A percentile compares a stretch with the other conserved stretches of the same genome.
These are phyloP conservation scores for Malassezia sp. DNA, from an alignment of 1,284 basidiomycete species.

Conservation along the genomic window DNA sequence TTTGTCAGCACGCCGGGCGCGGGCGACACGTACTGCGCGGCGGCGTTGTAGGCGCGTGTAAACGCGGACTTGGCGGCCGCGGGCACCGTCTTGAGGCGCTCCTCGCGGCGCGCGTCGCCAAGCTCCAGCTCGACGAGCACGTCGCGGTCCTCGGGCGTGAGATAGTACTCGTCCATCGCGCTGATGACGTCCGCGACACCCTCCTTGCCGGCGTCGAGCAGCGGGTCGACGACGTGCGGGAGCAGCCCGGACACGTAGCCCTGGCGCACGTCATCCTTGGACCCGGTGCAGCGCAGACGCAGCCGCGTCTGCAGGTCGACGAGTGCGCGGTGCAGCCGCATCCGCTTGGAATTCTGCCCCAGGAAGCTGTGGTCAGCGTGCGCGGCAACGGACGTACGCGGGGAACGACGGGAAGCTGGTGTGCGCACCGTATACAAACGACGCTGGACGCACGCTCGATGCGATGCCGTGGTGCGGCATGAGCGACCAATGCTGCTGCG, in stretches of 20 bases:
- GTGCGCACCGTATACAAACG: conserved; percentile 27
- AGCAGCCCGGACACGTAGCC: conserved; percentile 78
- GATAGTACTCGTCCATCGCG: conserved; percentile 84
- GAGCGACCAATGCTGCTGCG: conserved; percentile 85
- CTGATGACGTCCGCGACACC: conserved; percentile 71
- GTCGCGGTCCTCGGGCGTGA: conserved; percentile 92
- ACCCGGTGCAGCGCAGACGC: conserved; percentile 80
- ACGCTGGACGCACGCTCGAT: conserved; percentile 60
- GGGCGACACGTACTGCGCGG: conserved; percentile 7
- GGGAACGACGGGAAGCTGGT: conserved; percentile 34
- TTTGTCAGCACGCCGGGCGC: neutral
- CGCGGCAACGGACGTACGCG: neutral
- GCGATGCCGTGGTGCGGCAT: conserved; percentile 87
- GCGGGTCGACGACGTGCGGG: conserved; percentile 64
- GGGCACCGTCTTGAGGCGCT: conserved; percentile 69
- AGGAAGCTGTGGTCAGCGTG: conserved; percentile 74
- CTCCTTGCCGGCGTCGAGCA: conserved; percentile 53
- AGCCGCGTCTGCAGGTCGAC: conserved; percentile 87
- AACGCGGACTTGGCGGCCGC: conserved; percentile 69
- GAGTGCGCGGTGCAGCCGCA: conserved; percentile 67
- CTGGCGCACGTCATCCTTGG: conserved; percentile 76
- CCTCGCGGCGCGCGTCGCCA: conserved; percentile 59
- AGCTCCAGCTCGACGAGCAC: conserved; percentile 84
- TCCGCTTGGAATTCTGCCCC: conserved; percentile 88
- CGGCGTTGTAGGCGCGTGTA: conserved; percentile 52